Base-by-base conservation (phyloP, 2,329 filamentous ascomycete species). In the Geosmithia flava region DNA sequence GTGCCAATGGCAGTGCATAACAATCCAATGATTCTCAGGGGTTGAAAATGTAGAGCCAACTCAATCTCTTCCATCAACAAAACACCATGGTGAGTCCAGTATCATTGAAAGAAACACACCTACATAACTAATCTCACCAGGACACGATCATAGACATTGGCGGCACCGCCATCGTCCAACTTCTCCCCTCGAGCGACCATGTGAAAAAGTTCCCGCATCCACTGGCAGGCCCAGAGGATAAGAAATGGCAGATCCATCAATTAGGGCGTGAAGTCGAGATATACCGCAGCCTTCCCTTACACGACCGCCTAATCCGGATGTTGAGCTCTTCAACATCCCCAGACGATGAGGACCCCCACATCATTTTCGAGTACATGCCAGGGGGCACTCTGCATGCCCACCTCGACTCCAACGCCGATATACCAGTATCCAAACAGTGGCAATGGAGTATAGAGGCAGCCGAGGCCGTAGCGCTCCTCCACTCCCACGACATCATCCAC, bases 401-500 rank as follows among this genome's bases (percentile, higher is more conserved):
- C 42, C 19, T 44, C 7, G 42, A 44, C 19, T 17, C 42, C n/a
- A 16, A 39, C 16, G 33, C 16, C 33, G 33, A 39, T 39, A 39
- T 39, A 8, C 33, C 33, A 39, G 16, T 39, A 8, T 39, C 8
- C 16, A n/a, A 44, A 23, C 42, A 20, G 7, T 7, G 4, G 7
- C 7, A 17, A 7, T 44, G 42, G 42, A 20, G 42, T 23, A 10
- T 23, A n/a, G 42, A 44, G 20, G 42, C 42, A 4, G 42, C 42
- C 15, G 42, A 44, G 19, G 42, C 42, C 7, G 42, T 44, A 20
- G 8, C 42, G 15, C 42, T 44, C 65, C 76, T 98, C 8, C 93
- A 98, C 70, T 82, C 83, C 49, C 89, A 97, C 65, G 93, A 89
- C 68, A 97, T 97, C 56, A 97, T 98, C 55, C 93, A 98, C 65